Percentiles rank a stretch among this genome's conserved stretches.
phyloP scores from a whole-genome alignment of 2,329 filamentous ascomycete species.

The Aspergillus ruber region DNA sequence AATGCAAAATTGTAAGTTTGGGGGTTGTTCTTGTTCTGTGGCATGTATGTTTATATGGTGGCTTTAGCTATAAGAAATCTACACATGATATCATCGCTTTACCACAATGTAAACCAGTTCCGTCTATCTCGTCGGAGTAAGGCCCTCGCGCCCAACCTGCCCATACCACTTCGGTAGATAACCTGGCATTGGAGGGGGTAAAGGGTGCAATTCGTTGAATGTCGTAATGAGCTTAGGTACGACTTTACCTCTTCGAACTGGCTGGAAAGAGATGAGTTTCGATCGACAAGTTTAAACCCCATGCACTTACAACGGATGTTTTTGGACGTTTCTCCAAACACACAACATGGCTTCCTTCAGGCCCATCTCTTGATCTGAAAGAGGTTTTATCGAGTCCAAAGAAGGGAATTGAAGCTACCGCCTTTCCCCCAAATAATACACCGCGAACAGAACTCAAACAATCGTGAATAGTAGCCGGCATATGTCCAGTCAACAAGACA shows the following conservation, averaged over 20 bases:
- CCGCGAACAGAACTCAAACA: constrained; percentile 16
- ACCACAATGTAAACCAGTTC: too few species aligned
- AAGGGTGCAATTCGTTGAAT: not conserved
- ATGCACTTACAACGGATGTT: not conserved
- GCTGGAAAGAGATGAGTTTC: not conserved
- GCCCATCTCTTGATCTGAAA: not conserved
- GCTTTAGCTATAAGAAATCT: too few species aligned
- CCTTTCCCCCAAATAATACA: not conserved
- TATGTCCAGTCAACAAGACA: constrained; percentile 20
- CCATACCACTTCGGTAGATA: not conserved
- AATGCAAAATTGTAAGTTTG: not conserved
- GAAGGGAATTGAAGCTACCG: not conserved
- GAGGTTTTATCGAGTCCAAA: not conserved
- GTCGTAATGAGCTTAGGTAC: not conserved
- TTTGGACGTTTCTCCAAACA: not conserved
- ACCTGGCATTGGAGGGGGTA: not conserved
- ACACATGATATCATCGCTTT: too few species aligned
- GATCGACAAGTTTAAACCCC: not conserved
- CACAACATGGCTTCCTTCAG: not conserved
- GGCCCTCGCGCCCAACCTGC: not conserved
- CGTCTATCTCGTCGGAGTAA: not conserved
- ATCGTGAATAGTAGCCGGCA: constrained; percentile 16
- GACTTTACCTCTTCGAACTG: not conserved
- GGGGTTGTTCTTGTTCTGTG: not conserved
- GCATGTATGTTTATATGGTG: too few species aligned